These are phyloP conservation scores for Quercus cerris DNA, from an alignment of 306 rosid species.

Conservation along the genomic window DNA sequence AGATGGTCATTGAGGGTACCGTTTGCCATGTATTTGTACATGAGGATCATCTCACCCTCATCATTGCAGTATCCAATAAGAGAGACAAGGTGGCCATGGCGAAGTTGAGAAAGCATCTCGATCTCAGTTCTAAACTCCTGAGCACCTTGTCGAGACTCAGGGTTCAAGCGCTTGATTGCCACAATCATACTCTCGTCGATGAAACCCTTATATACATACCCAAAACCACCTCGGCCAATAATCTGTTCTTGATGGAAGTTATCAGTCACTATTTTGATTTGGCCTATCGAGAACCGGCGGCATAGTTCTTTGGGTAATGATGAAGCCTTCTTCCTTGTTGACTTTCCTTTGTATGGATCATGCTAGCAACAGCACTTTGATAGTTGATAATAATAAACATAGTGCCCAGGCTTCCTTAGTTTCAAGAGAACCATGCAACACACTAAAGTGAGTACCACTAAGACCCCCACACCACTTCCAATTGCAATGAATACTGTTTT, in stretches of 20 bases:
- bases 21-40: slow-evolving; percentile 33
- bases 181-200: neutral
- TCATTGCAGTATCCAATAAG: slow-evolving; percentile 43
- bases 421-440: neutral
- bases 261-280: neutral
- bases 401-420: neutral
- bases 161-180: slow-evolving; percentile 27
- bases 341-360: neutral
- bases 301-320: neutral
- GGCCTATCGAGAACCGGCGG: neutral
- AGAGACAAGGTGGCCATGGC: slow-evolving; percentile 26
- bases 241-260: neutral
- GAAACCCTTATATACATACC: slow-evolving; percentile 10
- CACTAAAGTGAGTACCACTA: neutral
- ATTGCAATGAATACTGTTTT: neutral
- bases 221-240: neutral
- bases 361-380: neutral
- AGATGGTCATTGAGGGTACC: slow-evolving; percentile 23
- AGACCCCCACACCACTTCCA: neutral
- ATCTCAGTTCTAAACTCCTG: slow-evolving; percentile 45
- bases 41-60: slow-evolving; percentile 31
- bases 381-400: no score
- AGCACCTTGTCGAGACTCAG: slow-evolving; percentile 31
- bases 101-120: slow-evolving; percentile 44
- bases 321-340: neutral